Percentiles rank a stretch among this genome's conserved stretches.
Conservation (phyloP, 805 yeast species). For the Starmerella vitae region DNA sequence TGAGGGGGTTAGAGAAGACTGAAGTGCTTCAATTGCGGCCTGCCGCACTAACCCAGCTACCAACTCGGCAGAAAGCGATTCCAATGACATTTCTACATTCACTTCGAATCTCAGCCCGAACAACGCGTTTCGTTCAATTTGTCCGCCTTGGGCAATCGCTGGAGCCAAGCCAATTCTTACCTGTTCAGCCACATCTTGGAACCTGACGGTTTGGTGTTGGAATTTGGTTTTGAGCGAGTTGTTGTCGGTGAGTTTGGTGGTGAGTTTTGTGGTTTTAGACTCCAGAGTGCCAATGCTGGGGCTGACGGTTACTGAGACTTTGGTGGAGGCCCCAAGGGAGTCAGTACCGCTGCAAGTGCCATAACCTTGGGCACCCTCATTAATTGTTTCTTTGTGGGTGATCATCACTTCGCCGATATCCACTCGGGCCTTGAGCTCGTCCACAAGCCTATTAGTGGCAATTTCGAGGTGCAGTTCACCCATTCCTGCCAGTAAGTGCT, state of each 20-base stretch:
- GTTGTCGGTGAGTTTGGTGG: constrained; percentile 7
- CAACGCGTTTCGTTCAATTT: constrained; percentile 36
- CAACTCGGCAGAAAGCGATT: constrained; percentile 30
- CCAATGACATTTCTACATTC: constrained; percentile 43
- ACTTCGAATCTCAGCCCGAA: constrained; percentile 49
- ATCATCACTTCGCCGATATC: constrained; percentile 75
- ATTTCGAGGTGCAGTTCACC: constrained; percentile 93
- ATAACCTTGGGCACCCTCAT: constrained; percentile 3
- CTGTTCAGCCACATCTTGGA: constrained; percentile 24
- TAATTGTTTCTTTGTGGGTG: constrained; percentile 67
- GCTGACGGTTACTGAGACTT: constrained; percentile 4
- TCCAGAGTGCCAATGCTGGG: neutral
- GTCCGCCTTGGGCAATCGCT: constrained; percentile 34
- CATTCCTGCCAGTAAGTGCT: constrained; percentile 85
- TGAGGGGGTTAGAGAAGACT: constrained; percentile 13
- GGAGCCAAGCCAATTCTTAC: constrained; percentile 28
- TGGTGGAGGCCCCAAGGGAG: constrained; percentile 9
- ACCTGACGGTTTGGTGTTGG: constrained; percentile 21
- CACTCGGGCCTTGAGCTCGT: constrained; percentile 69
- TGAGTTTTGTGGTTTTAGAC: neutral
- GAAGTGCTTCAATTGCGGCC: constrained; percentile 32
- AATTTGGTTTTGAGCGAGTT: constrained; percentile 1
- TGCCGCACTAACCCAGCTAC: constrained; percentile 36
- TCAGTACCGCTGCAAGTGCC: neutral
- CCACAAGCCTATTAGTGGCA: constrained; percentile 61